Evolutionary conservation across 176 grass and related monocot species (phyloP).

Genomic region (Neostapfia colusana): DNA sequence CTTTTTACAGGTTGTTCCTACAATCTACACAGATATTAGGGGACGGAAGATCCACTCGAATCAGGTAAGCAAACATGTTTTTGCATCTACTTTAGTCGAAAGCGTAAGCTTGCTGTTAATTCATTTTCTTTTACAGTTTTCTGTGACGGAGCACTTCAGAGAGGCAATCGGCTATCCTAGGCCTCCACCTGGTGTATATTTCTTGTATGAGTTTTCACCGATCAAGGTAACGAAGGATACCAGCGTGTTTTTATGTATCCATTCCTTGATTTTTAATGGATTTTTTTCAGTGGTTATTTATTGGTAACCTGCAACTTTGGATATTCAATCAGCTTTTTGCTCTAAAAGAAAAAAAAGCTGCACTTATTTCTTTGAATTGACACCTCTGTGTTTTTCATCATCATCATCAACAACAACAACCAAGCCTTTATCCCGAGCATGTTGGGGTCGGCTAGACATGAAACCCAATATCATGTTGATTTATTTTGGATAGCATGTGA

Average conservation of each 20-base stretch:
- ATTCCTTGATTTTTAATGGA: background rate
- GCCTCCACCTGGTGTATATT: slow-evolving; percentile 82
- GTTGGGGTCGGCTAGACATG: no score
- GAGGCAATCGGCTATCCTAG: slow-evolving; percentile 89
- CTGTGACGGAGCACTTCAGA: slow-evolving; percentile 96
- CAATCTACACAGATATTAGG: slow-evolving; percentile 94
- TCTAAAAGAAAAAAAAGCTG: slow-evolving; percentile 23
- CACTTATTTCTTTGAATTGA: slow-evolving; percentile 33
- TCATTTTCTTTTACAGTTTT: slow-evolving; percentile 72
- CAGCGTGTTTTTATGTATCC: background rate
- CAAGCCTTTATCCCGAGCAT: no score
- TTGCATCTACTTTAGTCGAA: slow-evolving; percentile 32
- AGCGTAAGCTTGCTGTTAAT: slow-evolving; percentile 35
- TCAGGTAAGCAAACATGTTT: slow-evolving; percentile 58
- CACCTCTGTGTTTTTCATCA: slow-evolving; percentile 14
- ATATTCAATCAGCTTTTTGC: slow-evolving; percentile 13
- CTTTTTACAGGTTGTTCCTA: slow-evolving; percentile 88
- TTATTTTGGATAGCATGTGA: slow-evolving; percentile 11
- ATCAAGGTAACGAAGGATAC: slow-evolving; percentile 69
- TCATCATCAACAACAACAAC: no score
- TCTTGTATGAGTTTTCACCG: slow-evolving; percentile 97
- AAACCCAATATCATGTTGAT: slow-evolving; percentile 21
- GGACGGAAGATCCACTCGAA: slow-evolving; percentile 94
- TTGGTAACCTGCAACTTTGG: slow-evolving; percentile 3
- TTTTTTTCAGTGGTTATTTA: background rate